A percentile compares a stretch with the other conserved stretches of the same genome.
These are phyloP conservation scores for Tylopilus sp. DNA, from an alignment of 768 basidiomycete species.

Conservation along the genomic window DNA sequence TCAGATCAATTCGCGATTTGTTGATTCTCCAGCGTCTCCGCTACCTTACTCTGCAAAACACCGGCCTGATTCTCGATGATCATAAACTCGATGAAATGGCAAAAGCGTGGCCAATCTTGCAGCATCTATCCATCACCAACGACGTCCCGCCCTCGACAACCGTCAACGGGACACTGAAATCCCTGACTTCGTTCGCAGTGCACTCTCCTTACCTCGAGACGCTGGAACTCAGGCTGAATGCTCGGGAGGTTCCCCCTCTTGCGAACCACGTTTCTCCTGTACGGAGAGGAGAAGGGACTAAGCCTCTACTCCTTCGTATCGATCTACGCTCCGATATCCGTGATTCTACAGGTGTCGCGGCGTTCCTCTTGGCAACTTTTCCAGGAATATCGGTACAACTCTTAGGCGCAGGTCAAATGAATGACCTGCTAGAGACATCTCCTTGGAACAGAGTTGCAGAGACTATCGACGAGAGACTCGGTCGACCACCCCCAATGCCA, in stretches of 20 bases:
- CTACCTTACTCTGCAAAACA: conserved; percentile 10
- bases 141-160: conserved; percentile 8
- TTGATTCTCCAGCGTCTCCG: conserved; percentile 8
- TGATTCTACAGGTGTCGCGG: conserved; percentile 13
- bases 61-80: conserved; percentile 14
- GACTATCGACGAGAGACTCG: conserved; percentile 14
- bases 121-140: conserved; percentile 14
- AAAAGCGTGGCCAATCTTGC: conserved; percentile 18
- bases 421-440: conserved; percentile 13
- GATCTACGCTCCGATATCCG: conserved; percentile 19
- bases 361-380: conserved; percentile 15
- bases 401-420: background rate
- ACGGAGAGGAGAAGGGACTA: conserved; percentile 6
- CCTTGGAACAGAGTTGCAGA: conserved; percentile 22
- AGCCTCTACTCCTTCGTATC: conserved; percentile 2
- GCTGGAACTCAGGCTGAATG: conserved; percentile 18
- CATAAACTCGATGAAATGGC: conserved; percentile 13
- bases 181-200: conserved; percentile 7
- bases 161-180: conserved; percentile 8
- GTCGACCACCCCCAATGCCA: conserved; percentile 8
- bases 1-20: conserved; percentile 10
- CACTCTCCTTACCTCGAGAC: conserved; percentile 17
- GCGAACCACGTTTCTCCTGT: background rate
- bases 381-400: conserved; percentile 10
- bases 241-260: conserved; percentile 13